Conservation (phyloP, 306 rosid genomes). For the Luffa aegyptiaca region DNA sequence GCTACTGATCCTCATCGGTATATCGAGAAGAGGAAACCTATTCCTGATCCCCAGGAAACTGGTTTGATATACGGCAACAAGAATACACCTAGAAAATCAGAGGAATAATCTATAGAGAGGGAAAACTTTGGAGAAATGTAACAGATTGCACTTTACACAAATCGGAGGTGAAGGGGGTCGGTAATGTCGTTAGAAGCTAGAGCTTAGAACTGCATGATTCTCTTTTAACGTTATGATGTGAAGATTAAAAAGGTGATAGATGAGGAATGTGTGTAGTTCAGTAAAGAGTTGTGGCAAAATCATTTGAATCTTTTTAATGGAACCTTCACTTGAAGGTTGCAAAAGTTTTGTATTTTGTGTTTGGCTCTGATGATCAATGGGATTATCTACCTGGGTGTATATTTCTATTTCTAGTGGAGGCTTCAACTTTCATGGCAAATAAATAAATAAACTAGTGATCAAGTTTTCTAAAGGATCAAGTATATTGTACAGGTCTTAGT, state of each 20-base stretch:
- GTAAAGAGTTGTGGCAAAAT: not conserved
- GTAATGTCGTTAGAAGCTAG: not conserved
- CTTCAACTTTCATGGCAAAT: not conserved
- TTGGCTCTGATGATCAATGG: not conserved
- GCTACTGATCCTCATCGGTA: conserved; percentile 55
- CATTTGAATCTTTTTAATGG: not conserved
- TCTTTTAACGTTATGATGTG: not conserved
- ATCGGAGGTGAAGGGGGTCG: not conserved
- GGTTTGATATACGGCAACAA: conserved; percentile 79
- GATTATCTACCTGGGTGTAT: not conserved
- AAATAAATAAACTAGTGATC: not conserved
- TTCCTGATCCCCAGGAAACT: conserved; percentile 85
- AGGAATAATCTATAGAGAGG: conserved; percentile 14
- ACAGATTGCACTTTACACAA: not conserved
- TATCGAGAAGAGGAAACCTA: conserved; percentile 67
- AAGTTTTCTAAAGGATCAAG: not conserved
- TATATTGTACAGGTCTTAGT: not conserved
- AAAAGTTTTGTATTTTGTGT: not conserved
- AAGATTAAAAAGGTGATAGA: not conserved
- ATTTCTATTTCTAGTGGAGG: not conserved
- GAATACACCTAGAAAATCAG: conserved; percentile 22
- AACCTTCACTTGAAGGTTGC: not conserved
- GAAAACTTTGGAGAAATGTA: not conserved
- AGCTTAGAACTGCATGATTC: not conserved
- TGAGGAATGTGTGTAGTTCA: not conserved